These are phyloP conservation scores for Penicillium turbatum DNA, from an alignment of 495 filamentous ascomycete genomes.

Conservation along the genomic window DNA sequence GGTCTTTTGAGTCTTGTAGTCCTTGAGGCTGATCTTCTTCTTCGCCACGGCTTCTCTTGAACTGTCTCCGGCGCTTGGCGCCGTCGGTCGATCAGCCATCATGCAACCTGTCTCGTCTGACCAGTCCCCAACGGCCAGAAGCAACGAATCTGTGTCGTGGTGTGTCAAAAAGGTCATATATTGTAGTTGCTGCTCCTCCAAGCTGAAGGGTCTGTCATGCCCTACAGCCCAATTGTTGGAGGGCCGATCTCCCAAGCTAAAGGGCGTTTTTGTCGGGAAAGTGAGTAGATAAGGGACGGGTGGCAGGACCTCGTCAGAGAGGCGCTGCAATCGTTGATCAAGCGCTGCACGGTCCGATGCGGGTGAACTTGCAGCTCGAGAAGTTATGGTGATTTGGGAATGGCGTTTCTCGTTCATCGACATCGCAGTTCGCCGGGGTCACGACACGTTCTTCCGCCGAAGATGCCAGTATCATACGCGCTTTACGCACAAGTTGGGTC, in stretches of 20 bases:
- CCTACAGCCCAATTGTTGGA: conserved; percentile 49
- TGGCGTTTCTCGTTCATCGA: conserved; percentile 41
- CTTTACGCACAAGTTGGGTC: not conserved
- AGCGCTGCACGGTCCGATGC: conserved; percentile 31
- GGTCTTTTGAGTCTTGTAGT: conserved; percentile 48
- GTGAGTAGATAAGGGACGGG: conserved; percentile 47
- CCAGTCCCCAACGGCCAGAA: conserved; percentile 50
- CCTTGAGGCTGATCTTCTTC: conserved; percentile 49
- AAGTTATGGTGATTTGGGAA: conserved; percentile 26
- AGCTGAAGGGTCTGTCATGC: conserved; percentile 42
- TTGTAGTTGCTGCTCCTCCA: conserved; percentile 49
- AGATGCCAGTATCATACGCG: conserved; percentile 16
- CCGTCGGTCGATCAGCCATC: conserved; percentile 38
- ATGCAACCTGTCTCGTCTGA: conserved; percentile 47
- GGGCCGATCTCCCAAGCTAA: conserved; percentile 35
- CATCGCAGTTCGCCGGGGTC: conserved; percentile 40
- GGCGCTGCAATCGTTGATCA: conserved; percentile 39
- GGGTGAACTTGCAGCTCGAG: conserved; percentile 19
- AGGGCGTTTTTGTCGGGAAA: conserved; percentile 43
- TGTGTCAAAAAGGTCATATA: conserved; percentile 54
- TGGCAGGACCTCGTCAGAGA: conserved; percentile 46
- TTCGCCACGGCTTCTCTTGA: conserved; percentile 25
- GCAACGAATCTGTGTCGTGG: conserved; percentile 42
- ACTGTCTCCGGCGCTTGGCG: conserved; percentile 31
- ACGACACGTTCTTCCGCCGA: conserved; percentile 18